These are phyloP conservation scores for Rhynchosporium secalis DNA, from an alignment of 2,329 filamentous ascomycete species.

Conservation along the genomic window DNA sequence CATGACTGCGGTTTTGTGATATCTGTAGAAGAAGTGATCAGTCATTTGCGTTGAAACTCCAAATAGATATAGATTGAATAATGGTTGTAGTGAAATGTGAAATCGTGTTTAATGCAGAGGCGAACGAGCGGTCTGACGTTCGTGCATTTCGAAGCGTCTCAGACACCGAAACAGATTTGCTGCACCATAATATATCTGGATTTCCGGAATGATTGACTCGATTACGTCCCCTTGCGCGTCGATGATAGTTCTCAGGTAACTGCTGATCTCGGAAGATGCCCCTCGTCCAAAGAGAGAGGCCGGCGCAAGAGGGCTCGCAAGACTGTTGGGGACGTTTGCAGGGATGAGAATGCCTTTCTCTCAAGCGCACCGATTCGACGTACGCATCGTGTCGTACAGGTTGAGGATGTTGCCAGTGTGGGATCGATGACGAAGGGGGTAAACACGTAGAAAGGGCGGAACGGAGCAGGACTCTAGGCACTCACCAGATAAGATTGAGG, in stretches of 20 bases:
- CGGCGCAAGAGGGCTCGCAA: slow-evolving; percentile 24
- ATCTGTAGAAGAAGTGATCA: slow-evolving; percentile 24
- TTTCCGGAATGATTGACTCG: slow-evolving; percentile 5
- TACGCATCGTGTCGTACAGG: not conserved
- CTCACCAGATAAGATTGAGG: slow-evolving; percentile 33
- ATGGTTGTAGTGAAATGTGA: not conserved
- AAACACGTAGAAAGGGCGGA: slow-evolving; percentile 29
- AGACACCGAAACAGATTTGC: slow-evolving; percentile 1
- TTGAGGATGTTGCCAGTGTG: not conserved
- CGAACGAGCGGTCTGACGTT: slow-evolving; percentile 17
- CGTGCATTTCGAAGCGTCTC: slow-evolving; percentile 11
- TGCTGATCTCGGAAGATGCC: slow-evolving; percentile 28
- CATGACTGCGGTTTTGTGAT: slow-evolving; percentile 65
- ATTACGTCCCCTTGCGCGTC: not conserved
- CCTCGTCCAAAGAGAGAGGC: slow-evolving; percentile 35
- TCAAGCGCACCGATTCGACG: not conserved
- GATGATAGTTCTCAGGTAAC: slow-evolving; percentile 11
- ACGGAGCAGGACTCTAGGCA: slow-evolving; percentile 34
- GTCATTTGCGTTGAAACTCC: not conserved
- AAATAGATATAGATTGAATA: not conserved
- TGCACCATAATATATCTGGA: not conserved
- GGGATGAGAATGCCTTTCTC: not conserved
- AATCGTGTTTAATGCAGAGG: slow-evolving; percentile 1
- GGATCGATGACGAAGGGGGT: slow-evolving; percentile 17
- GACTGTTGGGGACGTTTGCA: not conserved